These are phyloP conservation scores for Kodamaea derodonti DNA, from an alignment of 1,139 yeast genomes.

Conservation along the genomic window DNA sequence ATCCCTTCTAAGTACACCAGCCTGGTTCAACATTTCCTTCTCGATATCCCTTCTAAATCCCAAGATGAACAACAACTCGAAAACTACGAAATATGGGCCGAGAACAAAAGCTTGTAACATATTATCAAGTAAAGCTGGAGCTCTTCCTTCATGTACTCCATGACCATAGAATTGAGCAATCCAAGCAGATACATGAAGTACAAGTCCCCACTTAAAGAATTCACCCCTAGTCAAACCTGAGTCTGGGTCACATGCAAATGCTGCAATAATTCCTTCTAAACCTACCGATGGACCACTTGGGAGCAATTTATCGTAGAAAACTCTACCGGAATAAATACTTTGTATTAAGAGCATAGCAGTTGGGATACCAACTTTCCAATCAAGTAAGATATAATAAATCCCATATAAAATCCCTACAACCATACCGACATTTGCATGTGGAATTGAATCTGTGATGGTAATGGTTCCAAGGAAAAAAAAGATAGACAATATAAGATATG, in stretches of 20 bases:
- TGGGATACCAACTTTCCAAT: conserved; percentile 39
- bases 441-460: conserved; percentile 16
- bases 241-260: conserved; percentile 7
- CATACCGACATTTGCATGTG: conserved; percentile 40
- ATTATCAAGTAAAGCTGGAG: conserved; percentile 86
- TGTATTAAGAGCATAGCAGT: conserved; percentile 35
- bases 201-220: conserved; percentile 15
- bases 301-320: conserved; percentile 15
- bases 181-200: conserved; percentile 61
- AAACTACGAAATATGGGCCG: conserved; percentile 87
- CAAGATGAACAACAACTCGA: conserved; percentile 65
- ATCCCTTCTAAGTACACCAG: conserved; percentile 33
- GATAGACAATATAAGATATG: conserved; percentile 62
- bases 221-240: conserved; percentile 12
- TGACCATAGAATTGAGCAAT: conserved; percentile 88
- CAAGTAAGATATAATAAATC: conserved; percentile 39
- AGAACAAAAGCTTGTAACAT: conserved; percentile 78
- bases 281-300: conserved; percentile 23
- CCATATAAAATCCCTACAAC: conserved; percentile 34
- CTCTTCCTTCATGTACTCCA: conserved; percentile 71
- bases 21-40: conserved; percentile 50
- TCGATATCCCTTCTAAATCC: conserved; percentile 61
- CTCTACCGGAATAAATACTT: conserved; percentile 37
- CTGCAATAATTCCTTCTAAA: conserved; percentile 17
- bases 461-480: conserved; percentile 35